These are phyloP conservation scores for Boletus rex-veris DNA, from an alignment of 768 basidiomycete species.

Conservation along the genomic window DNA sequence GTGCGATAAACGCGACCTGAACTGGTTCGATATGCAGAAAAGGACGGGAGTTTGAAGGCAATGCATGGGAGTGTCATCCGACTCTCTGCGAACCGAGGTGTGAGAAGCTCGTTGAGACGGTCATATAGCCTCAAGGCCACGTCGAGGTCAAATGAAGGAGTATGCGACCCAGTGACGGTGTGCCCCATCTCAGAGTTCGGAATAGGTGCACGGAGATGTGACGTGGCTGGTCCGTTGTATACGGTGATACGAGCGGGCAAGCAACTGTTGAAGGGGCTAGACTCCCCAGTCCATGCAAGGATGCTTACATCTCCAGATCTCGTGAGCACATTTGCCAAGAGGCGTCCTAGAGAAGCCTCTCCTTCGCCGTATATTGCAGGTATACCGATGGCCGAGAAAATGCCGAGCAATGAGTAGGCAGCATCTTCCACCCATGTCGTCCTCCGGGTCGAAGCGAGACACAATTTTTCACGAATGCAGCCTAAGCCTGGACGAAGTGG, in stretches of 20 bases:
- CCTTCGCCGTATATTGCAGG: neutral
- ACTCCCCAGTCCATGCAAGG: neutral
- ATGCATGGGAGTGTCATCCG: conserved; percentile 2
- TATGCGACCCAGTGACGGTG: neutral
- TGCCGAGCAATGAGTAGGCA: no score
- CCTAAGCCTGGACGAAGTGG: neutral
- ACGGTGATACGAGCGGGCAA: neutral
- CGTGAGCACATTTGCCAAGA: neutral
- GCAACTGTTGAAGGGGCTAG: neutral
- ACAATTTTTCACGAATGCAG: neutral
- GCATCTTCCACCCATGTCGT: no score
- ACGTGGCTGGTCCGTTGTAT: neutral
- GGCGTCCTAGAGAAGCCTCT: neutral
- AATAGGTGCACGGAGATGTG: neutral
- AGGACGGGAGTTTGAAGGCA: neutral
- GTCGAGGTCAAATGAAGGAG: neutral
- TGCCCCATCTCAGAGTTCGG: neutral
- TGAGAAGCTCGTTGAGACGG: neutral
- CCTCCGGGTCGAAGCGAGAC: neutral
- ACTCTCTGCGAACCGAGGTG: neutral
- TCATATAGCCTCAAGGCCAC: neutral
- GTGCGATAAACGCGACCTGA: neutral
- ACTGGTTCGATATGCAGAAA: neutral
- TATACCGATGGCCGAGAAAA: neutral
- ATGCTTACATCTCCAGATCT: neutral